Evolutionary conservation across 495 filamentous ascomycete species (phyloP), one percentile per base, ranked within the genome.

Genomic region (Podospora tetraspora): DNA sequence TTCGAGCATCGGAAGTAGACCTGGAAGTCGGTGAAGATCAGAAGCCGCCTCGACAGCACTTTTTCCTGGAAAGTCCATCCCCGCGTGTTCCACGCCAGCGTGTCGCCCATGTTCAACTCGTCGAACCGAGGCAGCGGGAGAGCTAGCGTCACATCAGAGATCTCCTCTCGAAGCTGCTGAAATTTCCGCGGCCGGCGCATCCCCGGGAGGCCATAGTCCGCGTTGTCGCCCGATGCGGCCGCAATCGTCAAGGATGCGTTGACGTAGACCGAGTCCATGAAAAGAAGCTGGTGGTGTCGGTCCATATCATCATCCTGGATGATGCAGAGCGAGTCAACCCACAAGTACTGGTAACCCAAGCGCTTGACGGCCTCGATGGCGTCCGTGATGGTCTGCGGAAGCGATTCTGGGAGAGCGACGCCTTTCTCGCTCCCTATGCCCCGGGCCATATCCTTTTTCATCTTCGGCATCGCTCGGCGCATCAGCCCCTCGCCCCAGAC

Each of bases 11-110:
- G 67, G 67, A 74, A 82, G 56, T 63, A 70, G 1, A 79, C 56
- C 32, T 73, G 67, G 13, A 67, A 64, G 13, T 43, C 65, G 1
- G 72, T 76, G 62, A 79, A 80, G 59, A 75, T 32, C 3, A 82
- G 61, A 3, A 71, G 56, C 7, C 79, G 70, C 23, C 69, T 71
- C 23, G 79, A 79, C 5, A 81, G 57, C 2, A 80, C 62, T 13
- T 71, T 71, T 61, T 81, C 80, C 64, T 82, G 79, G 61, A 77
- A 81, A n/a, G 78, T 37, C 32, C 32, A 37, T 13, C 32, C 32
- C 32, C 32, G 32, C 12, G 32, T 37, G 11, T 37, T 79, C 78
- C 78, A 79, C 8, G 67, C 78, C 5, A 77, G 62, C 1, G 66
- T 73, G 62, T 78, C 72, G 11, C 64, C 64, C 59, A 16, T 32